Evolutionary conservation across 257 asterid species (phyloP).

Genomic region (Ocimum tenuiflorum): DNA sequence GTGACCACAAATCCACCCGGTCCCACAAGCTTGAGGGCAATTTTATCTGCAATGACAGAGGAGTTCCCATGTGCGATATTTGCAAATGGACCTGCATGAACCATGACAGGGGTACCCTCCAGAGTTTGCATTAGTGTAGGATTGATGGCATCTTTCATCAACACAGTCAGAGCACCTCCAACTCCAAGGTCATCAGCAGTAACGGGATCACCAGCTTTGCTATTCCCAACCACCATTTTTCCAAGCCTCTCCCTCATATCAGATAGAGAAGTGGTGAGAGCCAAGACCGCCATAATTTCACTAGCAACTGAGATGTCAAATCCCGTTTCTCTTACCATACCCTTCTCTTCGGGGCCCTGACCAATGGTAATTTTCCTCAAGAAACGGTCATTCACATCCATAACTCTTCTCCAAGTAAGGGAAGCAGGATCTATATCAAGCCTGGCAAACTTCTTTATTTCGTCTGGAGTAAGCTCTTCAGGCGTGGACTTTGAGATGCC

Average conservation of each 20-base stretch:
- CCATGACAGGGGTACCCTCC: slow-evolving; percentile 93
- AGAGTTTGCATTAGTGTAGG: slow-evolving; percentile 98
- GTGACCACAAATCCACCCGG: slow-evolving; percentile 92
- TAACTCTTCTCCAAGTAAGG: slow-evolving; percentile 93
- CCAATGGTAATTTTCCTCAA: slow-evolving; percentile 83
- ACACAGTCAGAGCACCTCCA: slow-evolving; percentile 90
- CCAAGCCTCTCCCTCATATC: slow-evolving; percentile 98
- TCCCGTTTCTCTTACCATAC: slow-evolving; percentile 93
- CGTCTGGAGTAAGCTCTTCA: slow-evolving; percentile 83
- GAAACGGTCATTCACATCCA: slow-evolving; percentile 94
- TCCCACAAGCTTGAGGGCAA: slow-evolving; percentile 87
- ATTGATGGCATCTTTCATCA: slow-evolving; percentile 92
- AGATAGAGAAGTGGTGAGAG: slow-evolving; percentile 78
- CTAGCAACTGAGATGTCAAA: slow-evolving; percentile 95
- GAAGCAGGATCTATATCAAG: slow-evolving; percentile 85
- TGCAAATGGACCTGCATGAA: slow-evolving; percentile 95
- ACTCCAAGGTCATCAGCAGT: slow-evolving; percentile 97
- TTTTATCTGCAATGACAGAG: slow-evolving; percentile 86
- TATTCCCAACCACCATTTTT: slow-evolving; percentile 91
- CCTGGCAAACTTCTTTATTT: slow-evolving; percentile 74
- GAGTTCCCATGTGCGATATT: slow-evolving; percentile 98
- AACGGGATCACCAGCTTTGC: slow-evolving; percentile 87
- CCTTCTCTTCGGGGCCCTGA: slow-evolving; percentile 97
- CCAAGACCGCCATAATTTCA: slow-evolving; percentile 96
- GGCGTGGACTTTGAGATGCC: slow-evolving; percentile 78